Evolutionary conservation across 352 stramenopile genomes (phyloP).

Genomic region (Thalassiosira mediterranea): DNA sequence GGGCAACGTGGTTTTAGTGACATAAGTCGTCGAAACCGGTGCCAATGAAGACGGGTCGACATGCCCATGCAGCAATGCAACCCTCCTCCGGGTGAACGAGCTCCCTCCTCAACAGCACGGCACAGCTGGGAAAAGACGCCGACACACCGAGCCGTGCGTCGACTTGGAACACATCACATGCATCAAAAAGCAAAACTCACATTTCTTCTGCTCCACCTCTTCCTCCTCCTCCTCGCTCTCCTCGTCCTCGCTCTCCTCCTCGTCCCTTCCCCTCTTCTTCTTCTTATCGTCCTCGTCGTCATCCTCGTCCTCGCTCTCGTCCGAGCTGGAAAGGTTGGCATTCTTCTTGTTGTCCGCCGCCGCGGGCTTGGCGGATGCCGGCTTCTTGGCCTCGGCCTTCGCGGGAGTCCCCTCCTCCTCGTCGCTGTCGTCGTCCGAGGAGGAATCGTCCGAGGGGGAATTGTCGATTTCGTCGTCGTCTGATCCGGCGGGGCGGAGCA

Average conservation of each 20-base stretch:
- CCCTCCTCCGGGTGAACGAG: no score
- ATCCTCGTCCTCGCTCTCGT: slow-evolving; percentile 51
- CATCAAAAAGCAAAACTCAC: no score
- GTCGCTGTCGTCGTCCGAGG: slow-evolving; percentile 35
- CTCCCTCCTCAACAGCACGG: no score
- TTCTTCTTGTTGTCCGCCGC: slow-evolving; percentile 59
- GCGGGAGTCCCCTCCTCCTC: slow-evolving; percentile 7
- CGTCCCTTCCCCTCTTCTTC: slow-evolving; percentile 20
- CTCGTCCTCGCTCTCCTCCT: slow-evolving; percentile 67
- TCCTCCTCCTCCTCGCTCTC: slow-evolving; percentile 60
- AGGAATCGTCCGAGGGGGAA: slow-evolving; percentile 51
- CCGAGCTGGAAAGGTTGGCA: slow-evolving; percentile 74
- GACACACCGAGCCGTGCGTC: not conserved
- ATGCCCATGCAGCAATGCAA: no score
- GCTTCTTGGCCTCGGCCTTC: slow-evolving; percentile 1
- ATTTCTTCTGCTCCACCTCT: slow-evolving; percentile 46
- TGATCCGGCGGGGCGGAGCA: slow-evolving; percentile 33
- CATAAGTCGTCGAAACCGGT: no score
- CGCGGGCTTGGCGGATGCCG: not conserved
- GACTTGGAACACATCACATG: slow-evolving; percentile 1
- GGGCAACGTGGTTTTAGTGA: no score
- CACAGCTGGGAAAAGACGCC: no score
- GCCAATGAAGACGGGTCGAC: no score
- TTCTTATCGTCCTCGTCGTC: slow-evolving; percentile 47
- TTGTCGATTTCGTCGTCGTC: slow-evolving; percentile 29